phyloP scores from a whole-genome alignment of 177 flowering plant genomes.

The Vitis hybrid region DNA sequence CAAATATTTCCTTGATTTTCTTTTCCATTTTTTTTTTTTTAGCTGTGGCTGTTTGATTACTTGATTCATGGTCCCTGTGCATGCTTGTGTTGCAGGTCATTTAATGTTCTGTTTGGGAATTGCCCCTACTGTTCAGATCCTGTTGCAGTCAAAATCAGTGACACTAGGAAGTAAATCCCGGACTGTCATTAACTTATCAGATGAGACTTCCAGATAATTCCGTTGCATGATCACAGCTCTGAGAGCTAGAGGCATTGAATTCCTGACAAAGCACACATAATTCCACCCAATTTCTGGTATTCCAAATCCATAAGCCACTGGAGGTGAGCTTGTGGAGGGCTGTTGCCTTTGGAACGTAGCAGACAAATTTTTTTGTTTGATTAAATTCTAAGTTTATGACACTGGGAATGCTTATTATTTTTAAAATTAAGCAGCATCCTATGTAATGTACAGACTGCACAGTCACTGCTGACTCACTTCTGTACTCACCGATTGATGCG shows the following conservation, averaged over 20 bases:
- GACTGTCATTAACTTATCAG: neutral
- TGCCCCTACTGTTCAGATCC: conserved; percentile 89
- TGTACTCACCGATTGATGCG: too few species aligned
- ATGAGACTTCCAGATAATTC: neutral
- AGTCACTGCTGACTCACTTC: too few species aligned
- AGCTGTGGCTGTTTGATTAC: neutral
- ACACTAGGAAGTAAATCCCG: conserved; percentile 16
- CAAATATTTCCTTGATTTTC: neutral
- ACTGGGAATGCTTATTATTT: too few species aligned
- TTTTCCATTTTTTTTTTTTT: neutral
- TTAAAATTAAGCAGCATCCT: too few species aligned
- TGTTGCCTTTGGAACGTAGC: too few species aligned
- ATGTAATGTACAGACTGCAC: too few species aligned
- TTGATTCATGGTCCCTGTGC: conserved; percentile 2
- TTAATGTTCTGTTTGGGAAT: conserved; percentile 73
- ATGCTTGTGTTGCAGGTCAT: conserved; percentile 56
- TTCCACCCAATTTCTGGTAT: neutral
- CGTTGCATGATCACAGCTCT: neutral
- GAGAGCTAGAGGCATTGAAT: neutral
- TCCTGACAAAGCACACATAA: neutral
- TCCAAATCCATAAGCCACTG: too few species aligned
- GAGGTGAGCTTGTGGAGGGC: neutral
- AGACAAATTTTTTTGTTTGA: too few species aligned
- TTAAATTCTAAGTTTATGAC: too few species aligned
- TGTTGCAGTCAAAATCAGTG: conserved; percentile 62